These are phyloP conservation scores for Lachancea cidri DNA, from an alignment of 805 yeast genomes.

Conservation along the genomic window DNA sequence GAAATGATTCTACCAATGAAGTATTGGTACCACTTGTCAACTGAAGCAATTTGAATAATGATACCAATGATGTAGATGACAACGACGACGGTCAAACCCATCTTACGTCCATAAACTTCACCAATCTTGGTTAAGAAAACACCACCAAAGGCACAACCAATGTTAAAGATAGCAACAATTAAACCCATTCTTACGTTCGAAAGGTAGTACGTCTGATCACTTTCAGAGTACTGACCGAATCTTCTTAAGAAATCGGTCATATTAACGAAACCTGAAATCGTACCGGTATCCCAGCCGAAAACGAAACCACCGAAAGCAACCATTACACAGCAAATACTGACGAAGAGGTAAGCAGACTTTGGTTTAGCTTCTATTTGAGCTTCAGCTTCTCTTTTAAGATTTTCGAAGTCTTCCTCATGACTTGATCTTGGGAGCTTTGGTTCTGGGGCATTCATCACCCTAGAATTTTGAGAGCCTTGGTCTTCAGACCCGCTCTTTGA, in stretches of 20 bases:
- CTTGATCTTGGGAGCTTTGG: slow-evolving; percentile 12
- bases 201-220: slow-evolving; percentile 41
- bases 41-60: slow-evolving; percentile 54
- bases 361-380: slow-evolving; percentile 16
- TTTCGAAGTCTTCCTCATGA: slow-evolving; percentile 17
- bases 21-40: slow-evolving; percentile 59
- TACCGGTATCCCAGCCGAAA: slow-evolving; percentile 78
- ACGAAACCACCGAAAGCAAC: slow-evolving; percentile 43
- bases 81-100: slow-evolving; percentile 56
- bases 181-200: slow-evolving; percentile 52
- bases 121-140: slow-evolving; percentile 50
- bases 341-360: slow-evolving; percentile 17
- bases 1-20: slow-evolving; percentile 63
- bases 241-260: slow-evolving; percentile 47
- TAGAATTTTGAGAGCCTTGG: slow-evolving; percentile 14
- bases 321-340: slow-evolving; percentile 22
- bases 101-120: slow-evolving; percentile 60
- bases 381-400: slow-evolving; percentile 18
- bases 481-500: slow-evolving; percentile 9
- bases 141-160: slow-evolving; percentile 75
- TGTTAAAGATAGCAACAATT: slow-evolving; percentile 55
- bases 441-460: slow-evolving; percentile 18
- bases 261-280: slow-evolving; percentile 67
- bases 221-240: slow-evolving; percentile 44
- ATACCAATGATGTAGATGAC: slow-evolving; percentile 61